phyloP scores from a whole-genome alignment of 1,284 basidiomycete species.

The Ustilago tritici region DNA sequence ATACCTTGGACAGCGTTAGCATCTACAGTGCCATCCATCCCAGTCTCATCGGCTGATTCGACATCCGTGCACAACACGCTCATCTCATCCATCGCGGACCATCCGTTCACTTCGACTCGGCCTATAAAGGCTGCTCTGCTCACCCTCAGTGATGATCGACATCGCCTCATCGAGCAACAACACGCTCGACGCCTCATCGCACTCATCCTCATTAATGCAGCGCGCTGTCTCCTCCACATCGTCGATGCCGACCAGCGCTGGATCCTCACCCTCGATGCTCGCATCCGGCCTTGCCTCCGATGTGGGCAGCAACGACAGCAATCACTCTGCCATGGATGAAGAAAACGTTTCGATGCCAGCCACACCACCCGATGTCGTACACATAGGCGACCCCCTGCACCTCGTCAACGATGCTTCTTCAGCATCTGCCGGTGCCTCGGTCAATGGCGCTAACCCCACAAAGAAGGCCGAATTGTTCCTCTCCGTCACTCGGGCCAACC shows the following conservation, averaged over 20 bases:
- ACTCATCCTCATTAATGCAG: constrained; percentile 20
- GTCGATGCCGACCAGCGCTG: constrained; percentile 21
- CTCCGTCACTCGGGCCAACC: constrained; percentile 15
- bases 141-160: constrained; percentile 6
- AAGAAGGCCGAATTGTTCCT: constrained; percentile 37
- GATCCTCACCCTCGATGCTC: constrained; percentile 34
- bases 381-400: constrained; percentile 11
- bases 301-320: constrained; percentile 10
- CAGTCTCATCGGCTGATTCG: background rate
- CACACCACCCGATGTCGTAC: constrained; percentile 35
- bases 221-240: constrained; percentile 25
- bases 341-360: constrained; percentile 41
- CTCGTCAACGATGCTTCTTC: constrained; percentile 12
- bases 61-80: background rate
- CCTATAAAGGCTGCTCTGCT: background rate
- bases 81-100: background rate
- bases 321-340: constrained; percentile 29
- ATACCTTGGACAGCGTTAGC: background rate
- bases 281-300: constrained; percentile 28
- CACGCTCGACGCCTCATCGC: constrained; percentile 1
- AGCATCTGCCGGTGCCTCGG: constrained; percentile 12
- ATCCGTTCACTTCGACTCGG: background rate
- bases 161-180: constrained; percentile 7
- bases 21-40: background rate
- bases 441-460: constrained; percentile 9